Base-by-base conservation (phyloP, 345 rosid genomes). In the Excoecaria agallocha region DNA sequence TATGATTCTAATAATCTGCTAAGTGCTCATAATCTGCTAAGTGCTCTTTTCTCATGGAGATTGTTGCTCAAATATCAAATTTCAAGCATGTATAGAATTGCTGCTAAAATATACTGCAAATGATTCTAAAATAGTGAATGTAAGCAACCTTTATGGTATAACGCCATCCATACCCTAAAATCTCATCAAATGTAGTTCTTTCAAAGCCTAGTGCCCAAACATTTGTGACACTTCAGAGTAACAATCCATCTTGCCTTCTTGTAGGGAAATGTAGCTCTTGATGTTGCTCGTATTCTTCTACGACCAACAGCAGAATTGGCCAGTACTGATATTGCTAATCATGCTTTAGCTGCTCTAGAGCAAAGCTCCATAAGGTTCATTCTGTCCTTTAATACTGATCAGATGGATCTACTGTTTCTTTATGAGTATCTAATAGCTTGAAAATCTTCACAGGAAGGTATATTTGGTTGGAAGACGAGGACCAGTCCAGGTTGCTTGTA, bases 221-320 rank as follows among this genome's bases (percentile, higher is more conserved):
- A 41, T 46, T 11, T 20, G n/a, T 5, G 16, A 8, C 15, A 70
- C 37, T 70, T 57, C 12, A 46, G 24, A 48, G 54, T 45, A 66
- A 46, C 35, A 24, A 56, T 24, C 4, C 10, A 13, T 19, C 6
- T 60, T 66, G 49, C 51, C 66, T 64, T 22, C 57, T 84, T 57
- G 57, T 85, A 95, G 99, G 99, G 99, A 67, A 95, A 95, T 87
- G 98, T 95, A 70, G 99, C 98, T 79, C 91, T 93, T 64, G 97
- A 93, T 81, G 90, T 88, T 80, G 96, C 97, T 71, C 89, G 97
- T 68, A 86, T 95, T 78, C 97, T 95, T 59, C 77, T 95, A 72
- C 83, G 88, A 64, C 92, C 99, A 13, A 87, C 87, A 41, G 68
- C 82, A 65, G 96, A 93, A 78, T 76, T 95, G 83, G 93, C 93